Base-by-base conservation (phyloP, 2,329 filamentous ascomycete species). In the Rutstroemia sp. region DNA sequence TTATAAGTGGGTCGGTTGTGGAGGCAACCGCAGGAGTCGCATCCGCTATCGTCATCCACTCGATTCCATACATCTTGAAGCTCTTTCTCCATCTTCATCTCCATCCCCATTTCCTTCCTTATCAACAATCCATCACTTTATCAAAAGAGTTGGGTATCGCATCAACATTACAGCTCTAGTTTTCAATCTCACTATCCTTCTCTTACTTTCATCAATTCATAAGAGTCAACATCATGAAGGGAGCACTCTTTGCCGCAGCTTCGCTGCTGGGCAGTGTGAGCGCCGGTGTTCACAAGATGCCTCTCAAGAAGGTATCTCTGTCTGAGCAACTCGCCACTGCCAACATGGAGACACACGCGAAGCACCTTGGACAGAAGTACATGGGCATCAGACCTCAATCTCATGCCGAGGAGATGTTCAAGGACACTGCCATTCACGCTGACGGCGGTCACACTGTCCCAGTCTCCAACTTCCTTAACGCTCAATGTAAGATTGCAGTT, bases 401-500 rank as follows among this genome's bases (percentile, higher is more conserved):
- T 63, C 87, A 90, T 66, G 75, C 80, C 69, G 82, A 92, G 64
- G 83, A 86, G 72, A 84, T 95, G 73, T 95, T 96, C 80, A 86
- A 85, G 71, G 82, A 88, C 65, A 81, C 84, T 57, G 81, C 84
- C 52, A 75, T 89, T 69, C 78, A 86, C 64, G 74, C 78, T 56
- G 80, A 88, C 62, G 80, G 82, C 57, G 76, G 77, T 58, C 92
- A 97, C 75, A 83, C 86, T 57, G 88, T 99, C 44, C 89, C 92
- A 57, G 86, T 99, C 67, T 89, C 84, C 76, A 99, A 99, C 84
- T 99, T 96, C 78, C 78, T 97, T 78, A 99, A 99, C 71, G 94
- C 94, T 58, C 94, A 99, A 76, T 99, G 92, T 96, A 86, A 70
- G 88, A 8, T 34, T 17, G 76, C 39, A 37, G 19, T 38, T 39